Percentiles rank a stretch among this genome's conserved stretches.
Evolutionary conservation across 148 eudicot species (phyloP).

Genomic region (Persicaria maculosa): DNA sequence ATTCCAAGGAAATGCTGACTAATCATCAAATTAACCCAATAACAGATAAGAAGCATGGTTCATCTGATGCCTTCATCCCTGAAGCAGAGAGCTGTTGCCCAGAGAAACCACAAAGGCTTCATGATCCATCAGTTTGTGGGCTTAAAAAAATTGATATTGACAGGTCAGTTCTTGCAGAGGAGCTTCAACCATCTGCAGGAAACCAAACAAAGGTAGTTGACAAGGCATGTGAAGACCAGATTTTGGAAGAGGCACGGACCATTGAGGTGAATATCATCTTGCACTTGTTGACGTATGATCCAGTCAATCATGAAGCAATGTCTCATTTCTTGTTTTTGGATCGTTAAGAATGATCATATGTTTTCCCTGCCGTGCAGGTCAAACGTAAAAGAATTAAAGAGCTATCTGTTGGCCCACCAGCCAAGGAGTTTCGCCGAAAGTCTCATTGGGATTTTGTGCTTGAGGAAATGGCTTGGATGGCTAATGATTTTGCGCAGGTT

Average conservation of each 20-base stretch:
- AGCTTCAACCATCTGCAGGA: conserved; percentile 35
- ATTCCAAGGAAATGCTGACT: conserved; percentile 24
- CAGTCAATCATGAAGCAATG: no score
- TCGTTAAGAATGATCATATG: neutral
- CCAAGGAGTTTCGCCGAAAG: conserved; percentile 36
- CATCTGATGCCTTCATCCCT: conserved; percentile 20
- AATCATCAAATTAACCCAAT: conserved; percentile 25
- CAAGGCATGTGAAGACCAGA: conserved; percentile 71
- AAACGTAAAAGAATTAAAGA: conserved; percentile 73
- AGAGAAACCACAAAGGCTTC: conserved; percentile 20
- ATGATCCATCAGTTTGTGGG: conserved; percentile 26
- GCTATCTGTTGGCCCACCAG: conserved; percentile 42
- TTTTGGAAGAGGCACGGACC: conserved; percentile 76
- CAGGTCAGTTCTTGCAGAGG: conserved; percentile 20
- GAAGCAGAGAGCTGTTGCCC: conserved; percentile 25
- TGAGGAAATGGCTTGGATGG: conserved; percentile 97
- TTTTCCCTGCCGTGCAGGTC: conserved; percentile 35
- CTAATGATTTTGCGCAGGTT: conserved; percentile 98
- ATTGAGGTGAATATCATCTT: conserved; percentile 55
- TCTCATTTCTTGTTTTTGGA: neutral
- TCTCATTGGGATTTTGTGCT: conserved; percentile 91
- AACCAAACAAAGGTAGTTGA: conserved; percentile 30
- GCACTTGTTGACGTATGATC: neutral
- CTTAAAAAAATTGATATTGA: conserved; percentile 17
- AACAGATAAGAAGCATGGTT: conserved; percentile 24